Evolutionary conservation across 805 yeast genomes (phyloP).

Genomic region (Metschnikowia koreensis): DNA sequence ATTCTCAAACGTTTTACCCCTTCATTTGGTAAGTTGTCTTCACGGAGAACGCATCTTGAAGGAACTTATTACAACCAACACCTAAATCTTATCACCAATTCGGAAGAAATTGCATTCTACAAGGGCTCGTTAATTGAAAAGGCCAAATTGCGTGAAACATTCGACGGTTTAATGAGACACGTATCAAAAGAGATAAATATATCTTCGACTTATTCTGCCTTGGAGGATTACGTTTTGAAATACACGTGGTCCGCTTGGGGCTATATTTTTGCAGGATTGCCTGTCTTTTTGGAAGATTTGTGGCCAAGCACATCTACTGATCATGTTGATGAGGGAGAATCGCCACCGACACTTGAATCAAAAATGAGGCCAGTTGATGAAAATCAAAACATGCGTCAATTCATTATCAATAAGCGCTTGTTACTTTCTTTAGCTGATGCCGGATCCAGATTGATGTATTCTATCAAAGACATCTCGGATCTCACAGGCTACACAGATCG

Average conservation of each 20-base stretch:
- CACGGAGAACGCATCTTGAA: slow-evolving; percentile 73
- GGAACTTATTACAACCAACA: slow-evolving; percentile 89
- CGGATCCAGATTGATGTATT: slow-evolving; percentile 90
- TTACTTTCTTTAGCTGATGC: slow-evolving; percentile 93
- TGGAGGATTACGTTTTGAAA: slow-evolving; percentile 85
- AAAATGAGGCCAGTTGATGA: slow-evolving; percentile 32
- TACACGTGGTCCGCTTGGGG: slow-evolving; percentile 96
- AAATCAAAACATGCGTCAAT: slow-evolving; percentile 75
- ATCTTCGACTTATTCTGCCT: slow-evolving; percentile 64
- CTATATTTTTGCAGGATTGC: slow-evolving; percentile 85
- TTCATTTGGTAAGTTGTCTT: slow-evolving; percentile 74
- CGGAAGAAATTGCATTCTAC: slow-evolving; percentile 92
- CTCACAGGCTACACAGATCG: slow-evolving; percentile 88
- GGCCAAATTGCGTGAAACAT: slow-evolving; percentile 57
- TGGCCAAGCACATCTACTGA: slow-evolving; percentile 28
- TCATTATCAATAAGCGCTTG: slow-evolving; percentile 84
- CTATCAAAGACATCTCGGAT: slow-evolving; percentile 88
- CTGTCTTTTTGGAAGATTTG: slow-evolving; percentile 65
- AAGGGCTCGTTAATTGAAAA: slow-evolving; percentile 84
- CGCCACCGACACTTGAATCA: slow-evolving; percentile 10
- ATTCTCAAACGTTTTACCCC: slow-evolving; percentile 75
- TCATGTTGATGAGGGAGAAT: slow-evolving; percentile 20
- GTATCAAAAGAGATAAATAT: slow-evolving; percentile 52
- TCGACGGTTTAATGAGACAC: slow-evolving; percentile 53
- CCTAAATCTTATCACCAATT: slow-evolving; percentile 77